These are phyloP conservation scores for Cichorium intybus DNA, from an alignment of 140 eudicot genomes.

Conservation along the genomic window DNA sequence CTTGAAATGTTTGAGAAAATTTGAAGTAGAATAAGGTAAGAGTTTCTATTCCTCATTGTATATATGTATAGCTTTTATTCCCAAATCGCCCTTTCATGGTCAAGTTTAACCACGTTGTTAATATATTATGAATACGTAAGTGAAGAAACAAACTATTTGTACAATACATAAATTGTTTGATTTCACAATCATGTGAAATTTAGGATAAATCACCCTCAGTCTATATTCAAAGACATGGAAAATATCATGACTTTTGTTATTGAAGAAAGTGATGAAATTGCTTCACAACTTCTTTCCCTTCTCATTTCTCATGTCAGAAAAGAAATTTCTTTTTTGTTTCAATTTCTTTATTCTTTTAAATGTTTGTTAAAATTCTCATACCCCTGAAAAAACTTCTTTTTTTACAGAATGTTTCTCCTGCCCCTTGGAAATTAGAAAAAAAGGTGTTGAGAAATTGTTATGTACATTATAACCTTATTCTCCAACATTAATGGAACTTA, in stretches of 20 bases:
- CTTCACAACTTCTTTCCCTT: conserved; percentile 50
- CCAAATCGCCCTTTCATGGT: background rate
- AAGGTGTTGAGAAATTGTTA: conserved; percentile 51
- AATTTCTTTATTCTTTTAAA: background rate
- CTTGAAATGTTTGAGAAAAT: conserved; percentile 67
- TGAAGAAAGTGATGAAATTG: conserved; percentile 69
- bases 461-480: conserved; percentile 44
- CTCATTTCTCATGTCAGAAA: conserved; percentile 54
- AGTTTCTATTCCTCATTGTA: background rate
- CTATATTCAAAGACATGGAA: conserved; percentile 61
- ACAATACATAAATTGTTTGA: background rate
- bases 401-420: conserved; percentile 52
- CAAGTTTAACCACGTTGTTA: background rate
- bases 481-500: conserved; percentile 21
- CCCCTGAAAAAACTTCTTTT: background rate
- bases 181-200: conserved; percentile 4
- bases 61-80: background rate
- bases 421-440: conserved; percentile 59
- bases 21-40: conserved; percentile 55
- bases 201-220: conserved; percentile 51
- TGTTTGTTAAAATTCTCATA: background rate
- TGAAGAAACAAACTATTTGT: background rate
- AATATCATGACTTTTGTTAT: conserved; percentile 59
- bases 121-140: background rate
- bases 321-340: conserved; percentile 47